A percentile compares a stretch with the other conserved stretches of the same genome.
Evolutionary conservation across 179 eudicot species (phyloP).

Genomic region (Beta macrorhiza): DNA sequence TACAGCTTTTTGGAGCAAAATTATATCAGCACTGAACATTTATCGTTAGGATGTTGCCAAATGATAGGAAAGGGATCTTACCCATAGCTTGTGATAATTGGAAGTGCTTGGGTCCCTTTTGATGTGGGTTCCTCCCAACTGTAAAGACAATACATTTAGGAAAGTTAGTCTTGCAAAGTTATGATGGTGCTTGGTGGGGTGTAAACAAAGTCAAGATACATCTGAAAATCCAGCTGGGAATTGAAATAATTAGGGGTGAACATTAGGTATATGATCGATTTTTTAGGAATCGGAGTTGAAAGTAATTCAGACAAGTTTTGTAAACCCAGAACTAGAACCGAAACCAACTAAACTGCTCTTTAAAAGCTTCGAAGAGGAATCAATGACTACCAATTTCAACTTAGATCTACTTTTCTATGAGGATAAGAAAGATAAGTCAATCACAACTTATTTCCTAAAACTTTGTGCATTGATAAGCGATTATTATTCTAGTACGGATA

Average conservation of each 20-base stretch:
- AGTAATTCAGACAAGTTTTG: too few relatives aligned
- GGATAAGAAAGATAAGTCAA: too few relatives aligned
- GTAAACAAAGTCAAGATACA: conserved; percentile 31
- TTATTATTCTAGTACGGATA: too few relatives aligned
- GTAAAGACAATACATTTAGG: conserved; percentile 31
- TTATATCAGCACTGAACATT: conserved; percentile 1
- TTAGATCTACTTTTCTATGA: too few relatives aligned
- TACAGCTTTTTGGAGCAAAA: conserved; percentile 5
- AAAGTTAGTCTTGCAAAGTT: conserved; percentile 21
- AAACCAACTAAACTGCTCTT: too few relatives aligned
- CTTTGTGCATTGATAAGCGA: too few relatives aligned
- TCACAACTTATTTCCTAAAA: too few relatives aligned
- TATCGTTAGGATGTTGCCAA: conserved; percentile 4
- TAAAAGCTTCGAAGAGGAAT: too few relatives aligned
- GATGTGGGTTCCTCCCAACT: conserved; percentile 42
- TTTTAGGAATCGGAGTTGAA: too few relatives aligned
- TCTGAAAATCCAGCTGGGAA: conserved; percentile 32
- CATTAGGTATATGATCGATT: too few relatives aligned
- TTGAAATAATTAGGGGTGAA: background rate
- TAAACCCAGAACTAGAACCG: too few relatives aligned
- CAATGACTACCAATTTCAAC: too few relatives aligned
- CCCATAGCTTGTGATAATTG: conserved; percentile 16
- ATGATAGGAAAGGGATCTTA: conserved; percentile 18
- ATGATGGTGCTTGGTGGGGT: conserved; percentile 32
- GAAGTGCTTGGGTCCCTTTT: conserved; percentile 21